Evolutionary conservation across 2,329 filamentous ascomycete genomes (phyloP).

Genomic region (Exophiala dermatitidis): DNA sequence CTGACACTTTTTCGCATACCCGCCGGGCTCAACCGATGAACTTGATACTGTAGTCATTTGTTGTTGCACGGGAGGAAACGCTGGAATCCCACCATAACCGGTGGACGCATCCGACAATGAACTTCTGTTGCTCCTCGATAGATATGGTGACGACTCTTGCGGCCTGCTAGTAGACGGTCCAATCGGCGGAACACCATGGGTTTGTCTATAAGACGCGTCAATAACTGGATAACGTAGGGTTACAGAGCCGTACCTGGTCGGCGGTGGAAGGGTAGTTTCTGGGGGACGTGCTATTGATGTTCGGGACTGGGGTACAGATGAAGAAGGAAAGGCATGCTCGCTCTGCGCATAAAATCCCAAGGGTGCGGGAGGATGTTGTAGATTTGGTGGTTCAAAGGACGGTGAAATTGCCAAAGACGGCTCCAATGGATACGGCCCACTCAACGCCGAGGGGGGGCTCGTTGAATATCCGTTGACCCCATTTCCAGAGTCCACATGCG

Average conservation of each 20-base stretch:
- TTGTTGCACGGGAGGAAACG: background rate
- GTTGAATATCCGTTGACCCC: conserved; percentile 1
- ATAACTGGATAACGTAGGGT: background rate
- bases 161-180: background rate
- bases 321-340: conserved; percentile 1
- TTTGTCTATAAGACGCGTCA: background rate
- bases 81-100: background rate
- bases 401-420: background rate
- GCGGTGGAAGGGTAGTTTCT: background rate
- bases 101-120: background rate
- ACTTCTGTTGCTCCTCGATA: background rate
- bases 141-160: conserved; percentile 17
- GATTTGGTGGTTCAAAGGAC: background rate
- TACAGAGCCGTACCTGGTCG: background rate
- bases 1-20: conserved; percentile 29
- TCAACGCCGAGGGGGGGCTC: background rate
- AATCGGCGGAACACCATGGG: conserved; percentile 2
- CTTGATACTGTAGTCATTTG: background rate
- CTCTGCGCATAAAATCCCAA: background rate
- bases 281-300: background rate
- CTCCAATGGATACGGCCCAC: background rate
- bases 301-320: background rate
- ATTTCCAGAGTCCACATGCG: background rate
- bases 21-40: background rate
- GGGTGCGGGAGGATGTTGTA: conserved; percentile 1